Evolutionary conservation across 1,284 basidiomycete genomes (phyloP).

Genomic region (Butyriboletus regius): DNA sequence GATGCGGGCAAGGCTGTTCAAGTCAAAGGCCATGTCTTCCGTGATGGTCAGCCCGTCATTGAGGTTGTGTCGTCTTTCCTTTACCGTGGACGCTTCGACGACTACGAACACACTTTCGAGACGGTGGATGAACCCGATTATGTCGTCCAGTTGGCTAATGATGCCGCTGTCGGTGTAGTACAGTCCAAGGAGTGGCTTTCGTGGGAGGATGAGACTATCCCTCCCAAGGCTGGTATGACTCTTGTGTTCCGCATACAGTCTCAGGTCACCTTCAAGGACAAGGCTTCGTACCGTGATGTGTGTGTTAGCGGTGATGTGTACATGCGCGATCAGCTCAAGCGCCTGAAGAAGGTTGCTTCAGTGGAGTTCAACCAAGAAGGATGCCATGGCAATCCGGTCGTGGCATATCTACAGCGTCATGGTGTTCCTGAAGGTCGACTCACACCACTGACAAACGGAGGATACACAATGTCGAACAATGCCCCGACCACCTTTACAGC

Average conservation of each 20-base stretch:
- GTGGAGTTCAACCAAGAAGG: constrained; percentile 83
- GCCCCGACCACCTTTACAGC: constrained; percentile 61
- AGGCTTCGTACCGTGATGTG: constrained; percentile 75
- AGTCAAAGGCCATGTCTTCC: constrained; percentile 80
- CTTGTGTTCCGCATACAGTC: constrained; percentile 87
- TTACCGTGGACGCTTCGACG: constrained; percentile 88
- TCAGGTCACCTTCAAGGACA: constrained; percentile 86
- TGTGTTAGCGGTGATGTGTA: constrained; percentile 80
- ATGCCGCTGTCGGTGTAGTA: constrained; percentile 82
- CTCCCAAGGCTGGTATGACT: constrained; percentile 71
- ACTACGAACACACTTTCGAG: constrained; percentile 95
- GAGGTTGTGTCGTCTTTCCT: constrained; percentile 94
- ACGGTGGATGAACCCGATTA: constrained; percentile 84
- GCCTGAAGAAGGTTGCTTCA: constrained; percentile 79
- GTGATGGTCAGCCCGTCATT: constrained; percentile 73
- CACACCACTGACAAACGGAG: constrained; percentile 74
- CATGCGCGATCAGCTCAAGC: constrained; percentile 78
- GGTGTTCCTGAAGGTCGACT: constrained; percentile 73
- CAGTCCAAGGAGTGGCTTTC: constrained; percentile 97
- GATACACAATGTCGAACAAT: constrained; percentile 70
- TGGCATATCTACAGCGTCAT: constrained; percentile 87
- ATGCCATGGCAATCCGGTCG: constrained; percentile 86
- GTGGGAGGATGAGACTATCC: constrained; percentile 79
- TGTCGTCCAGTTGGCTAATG: constrained; percentile 65
- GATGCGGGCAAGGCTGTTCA: constrained; percentile 91